Conservation (phyloP, 345 rosid species). For the Salix brachista region DNA sequence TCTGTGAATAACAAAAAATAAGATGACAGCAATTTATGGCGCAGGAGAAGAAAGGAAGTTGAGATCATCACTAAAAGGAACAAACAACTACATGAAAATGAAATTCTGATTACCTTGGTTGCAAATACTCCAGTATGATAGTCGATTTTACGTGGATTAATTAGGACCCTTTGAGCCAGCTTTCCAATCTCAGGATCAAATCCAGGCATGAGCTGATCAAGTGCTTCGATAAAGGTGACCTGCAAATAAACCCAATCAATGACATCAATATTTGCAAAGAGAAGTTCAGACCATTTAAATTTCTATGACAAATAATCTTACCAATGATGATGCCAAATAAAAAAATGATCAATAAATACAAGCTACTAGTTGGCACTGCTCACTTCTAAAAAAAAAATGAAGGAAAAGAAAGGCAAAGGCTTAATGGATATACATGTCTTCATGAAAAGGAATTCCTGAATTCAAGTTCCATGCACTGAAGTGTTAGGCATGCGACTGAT, state of each 20-base stretch:
- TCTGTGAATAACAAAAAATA: constrained; percentile 36
- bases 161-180: constrained; percentile 89
- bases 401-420: background rate
- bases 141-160: constrained; percentile 92
- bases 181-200: constrained; percentile 99
- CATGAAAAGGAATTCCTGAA: background rate
- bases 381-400: background rate
- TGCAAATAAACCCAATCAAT: constrained; percentile 27
- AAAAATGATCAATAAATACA: background rate
- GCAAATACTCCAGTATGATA: constrained; percentile 96
- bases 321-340: background rate
- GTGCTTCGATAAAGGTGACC: constrained; percentile 96
- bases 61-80: background rate
- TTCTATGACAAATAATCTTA: background rate
- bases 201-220: constrained; percentile 99
- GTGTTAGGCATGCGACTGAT: background rate
- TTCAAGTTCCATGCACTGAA: background rate
- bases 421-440: too few species aligned
- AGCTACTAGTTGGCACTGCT: background rate
- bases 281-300: background rate
- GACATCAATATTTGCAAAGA: background rate
- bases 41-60: background rate
- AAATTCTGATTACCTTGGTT: constrained; percentile 53
- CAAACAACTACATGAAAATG: background rate
- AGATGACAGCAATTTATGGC: background rate